A percentile compares a stretch with the other conserved stretches of the same genome.
Conservation (phyloP, 2,329 filamentous ascomycete species). For the Aspergillus calidoustus region DNA sequence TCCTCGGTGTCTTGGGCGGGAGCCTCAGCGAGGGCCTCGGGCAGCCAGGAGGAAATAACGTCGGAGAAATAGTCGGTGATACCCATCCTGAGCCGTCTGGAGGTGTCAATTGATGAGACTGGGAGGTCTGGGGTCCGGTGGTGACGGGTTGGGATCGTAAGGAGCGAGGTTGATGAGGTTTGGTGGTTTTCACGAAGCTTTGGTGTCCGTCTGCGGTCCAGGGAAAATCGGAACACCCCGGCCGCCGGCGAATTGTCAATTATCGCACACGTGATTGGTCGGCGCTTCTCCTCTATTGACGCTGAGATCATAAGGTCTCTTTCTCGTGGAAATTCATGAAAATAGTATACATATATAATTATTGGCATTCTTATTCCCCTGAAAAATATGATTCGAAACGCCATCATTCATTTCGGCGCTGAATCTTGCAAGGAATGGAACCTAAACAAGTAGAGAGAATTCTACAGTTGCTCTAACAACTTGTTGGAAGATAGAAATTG, state of each 20-base stretch:
- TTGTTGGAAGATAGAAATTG: neutral
- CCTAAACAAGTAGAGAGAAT: neutral
- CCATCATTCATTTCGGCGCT: neutral
- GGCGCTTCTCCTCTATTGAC: slow-evolving; percentile 19
- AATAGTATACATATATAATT: neutral
- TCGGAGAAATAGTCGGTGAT: slow-evolving; percentile 68
- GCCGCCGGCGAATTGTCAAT: slow-evolving; percentile 44
- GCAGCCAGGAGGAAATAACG: slow-evolving; percentile 67
- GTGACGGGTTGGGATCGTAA: slow-evolving; percentile 27
- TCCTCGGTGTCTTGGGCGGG: slow-evolving; percentile 56
- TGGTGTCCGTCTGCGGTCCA: slow-evolving; percentile 31
- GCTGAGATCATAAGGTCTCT: slow-evolving; percentile 4
- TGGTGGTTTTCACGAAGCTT: slow-evolving; percentile 43
- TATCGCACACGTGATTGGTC: slow-evolving; percentile 48
- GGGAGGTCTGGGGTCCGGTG: slow-evolving; percentile 28
- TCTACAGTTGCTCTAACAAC: too few relatives aligned
- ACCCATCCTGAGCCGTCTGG: slow-evolving; percentile 57
- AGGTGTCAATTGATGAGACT: slow-evolving; percentile 38
- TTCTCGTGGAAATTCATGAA: neutral
- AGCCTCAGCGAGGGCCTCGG: slow-evolving; percentile 65
- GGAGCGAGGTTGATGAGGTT: slow-evolving; percentile 38
- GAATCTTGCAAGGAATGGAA: neutral
- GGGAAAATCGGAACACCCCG: slow-evolving; percentile 48
- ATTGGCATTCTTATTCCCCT: neutral
- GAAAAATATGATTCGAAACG: neutral